Base-by-base conservation (phyloP, 805 yeast species). In the Priceomyces fermenticarens region DNA sequence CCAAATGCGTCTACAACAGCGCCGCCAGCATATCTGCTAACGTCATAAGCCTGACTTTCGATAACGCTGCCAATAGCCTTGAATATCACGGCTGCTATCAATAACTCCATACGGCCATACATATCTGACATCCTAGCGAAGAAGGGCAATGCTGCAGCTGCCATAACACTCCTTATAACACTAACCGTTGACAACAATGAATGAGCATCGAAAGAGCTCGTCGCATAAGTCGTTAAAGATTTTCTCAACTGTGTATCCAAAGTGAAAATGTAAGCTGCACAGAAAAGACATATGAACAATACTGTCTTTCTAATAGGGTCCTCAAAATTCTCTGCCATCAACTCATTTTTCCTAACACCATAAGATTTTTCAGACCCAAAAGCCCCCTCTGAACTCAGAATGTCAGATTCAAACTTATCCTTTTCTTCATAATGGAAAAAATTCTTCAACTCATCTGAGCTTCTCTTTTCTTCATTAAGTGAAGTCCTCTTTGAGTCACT, bases 141-240 rank as follows among this genome's bases (percentile, higher is more conserved):
- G 3, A 77, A 69, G 3, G 84, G 80, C 53, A 80, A 85, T 3
- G 84, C 72, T 12, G 83, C 87, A 17, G 86, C 85, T 35, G 78
- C 84, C 38, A 80, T 72, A 30, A 83, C 85, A 25, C 76, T 64
- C 41, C 72, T 70, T 45, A 82, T 71, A 23, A 80, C 83, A 45
- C 75, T 70, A 43, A 83, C 73, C 2, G 88, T 77, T 4, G 88
- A 71, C 33, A 74, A 57, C 41, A 79, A 63, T 6, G 87, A 75
- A 53, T 82, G 85, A 10, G 57, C 50, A 20, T 69, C 42, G 60
- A 77, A 83, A 10, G 81, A 70, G 36, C 68, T 58, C 7, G 85
- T 73, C 11, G 87, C 88, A 45, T 70, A 71, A 3, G 74, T 54
- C 48, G 79, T 81, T 44, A 71, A 78, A 12, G 70, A 64, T 37